phyloP scores from a whole-genome alignment of 805 yeast species.

The Crinitomyces ghanaensis region DNA sequence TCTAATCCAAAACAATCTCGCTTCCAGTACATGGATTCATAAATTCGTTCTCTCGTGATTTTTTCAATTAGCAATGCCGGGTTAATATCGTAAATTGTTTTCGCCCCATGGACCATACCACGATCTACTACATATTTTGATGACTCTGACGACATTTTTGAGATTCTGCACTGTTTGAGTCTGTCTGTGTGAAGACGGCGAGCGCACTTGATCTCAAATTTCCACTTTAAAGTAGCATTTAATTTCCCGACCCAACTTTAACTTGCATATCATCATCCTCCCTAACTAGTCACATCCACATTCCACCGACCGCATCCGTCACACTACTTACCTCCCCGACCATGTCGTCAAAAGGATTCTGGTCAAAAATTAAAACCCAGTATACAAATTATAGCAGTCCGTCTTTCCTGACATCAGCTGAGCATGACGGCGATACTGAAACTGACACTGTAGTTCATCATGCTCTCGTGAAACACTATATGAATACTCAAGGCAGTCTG shows the following conservation, averaged over 20 bases:
- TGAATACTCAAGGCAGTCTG: slow-evolving; percentile 16
- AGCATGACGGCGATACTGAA: slow-evolving; percentile 33
- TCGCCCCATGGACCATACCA: slow-evolving; percentile 20
- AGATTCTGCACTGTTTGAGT: no score
- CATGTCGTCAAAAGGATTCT: no score
- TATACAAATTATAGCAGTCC: slow-evolving; percentile 20
- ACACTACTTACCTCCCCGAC: no score
- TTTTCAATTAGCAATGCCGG: slow-evolving; percentile 45
- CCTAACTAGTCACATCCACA: no score
- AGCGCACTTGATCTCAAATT: no score
- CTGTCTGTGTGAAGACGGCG: no score
- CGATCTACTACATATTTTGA: slow-evolving; percentile 17
- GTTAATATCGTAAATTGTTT: slow-evolving; percentile 32
- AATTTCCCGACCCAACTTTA: no score
- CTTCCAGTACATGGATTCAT: slow-evolving; percentile 49
- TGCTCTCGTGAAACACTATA: slow-evolving; percentile 33
- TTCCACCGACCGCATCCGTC: no score
- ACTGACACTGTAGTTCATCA: slow-evolving; percentile 36
- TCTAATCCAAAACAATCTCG: slow-evolving; percentile 40
- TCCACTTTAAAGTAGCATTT: no score
- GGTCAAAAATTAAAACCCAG: slow-evolving; percentile 21
- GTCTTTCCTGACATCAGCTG: slow-evolving; percentile 22
- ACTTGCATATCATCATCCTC: no score
- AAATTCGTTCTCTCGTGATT: slow-evolving; percentile 44
- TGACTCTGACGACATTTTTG: no score